These are phyloP conservation scores for Ophiostoma quercus DNA, from an alignment of 2,329 filamentous ascomycete species.

Conservation along the genomic window DNA sequence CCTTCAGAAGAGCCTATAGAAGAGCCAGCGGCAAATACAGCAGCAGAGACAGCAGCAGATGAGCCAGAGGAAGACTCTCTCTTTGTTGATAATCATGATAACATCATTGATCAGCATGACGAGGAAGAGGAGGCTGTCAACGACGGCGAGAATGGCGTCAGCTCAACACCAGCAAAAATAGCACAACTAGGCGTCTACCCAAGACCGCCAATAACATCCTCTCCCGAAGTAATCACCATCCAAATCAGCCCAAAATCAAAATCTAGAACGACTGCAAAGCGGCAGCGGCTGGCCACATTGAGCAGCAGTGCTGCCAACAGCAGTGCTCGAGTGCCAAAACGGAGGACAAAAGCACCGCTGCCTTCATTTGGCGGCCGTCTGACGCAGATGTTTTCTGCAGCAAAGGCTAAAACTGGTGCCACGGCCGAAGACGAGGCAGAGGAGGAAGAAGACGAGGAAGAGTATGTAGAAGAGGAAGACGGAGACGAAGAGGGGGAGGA, in stretches of 20 bases:
- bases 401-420: neutral
- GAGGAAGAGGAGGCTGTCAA: neutral
- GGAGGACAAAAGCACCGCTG: slow-evolving; percentile 21
- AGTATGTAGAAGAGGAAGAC: slow-evolving; percentile 8
- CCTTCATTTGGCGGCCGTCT: slow-evolving; percentile 29
- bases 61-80: neutral
- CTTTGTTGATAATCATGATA: slow-evolving; percentile 2
- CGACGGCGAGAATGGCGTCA: neutral
- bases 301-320: slow-evolving; percentile 20
- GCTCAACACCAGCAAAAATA: neutral
- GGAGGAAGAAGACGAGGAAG: neutral
- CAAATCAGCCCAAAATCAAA: neutral
- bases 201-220: neutral
- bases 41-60: neutral
- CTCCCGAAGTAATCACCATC: neutral
- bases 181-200: neutral
- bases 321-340: neutral
- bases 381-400: slow-evolving; percentile 29
- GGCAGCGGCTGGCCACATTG: neutral
- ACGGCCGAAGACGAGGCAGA: too few relatives aligned
- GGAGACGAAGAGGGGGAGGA: slow-evolving; percentile 17
- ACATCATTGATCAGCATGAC: neutral
- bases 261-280: neutral
- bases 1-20: neutral
- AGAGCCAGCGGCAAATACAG: neutral